Conservation (phyloP, 805 yeast species). For the Metschnikowia santaceciliae region DNA sequence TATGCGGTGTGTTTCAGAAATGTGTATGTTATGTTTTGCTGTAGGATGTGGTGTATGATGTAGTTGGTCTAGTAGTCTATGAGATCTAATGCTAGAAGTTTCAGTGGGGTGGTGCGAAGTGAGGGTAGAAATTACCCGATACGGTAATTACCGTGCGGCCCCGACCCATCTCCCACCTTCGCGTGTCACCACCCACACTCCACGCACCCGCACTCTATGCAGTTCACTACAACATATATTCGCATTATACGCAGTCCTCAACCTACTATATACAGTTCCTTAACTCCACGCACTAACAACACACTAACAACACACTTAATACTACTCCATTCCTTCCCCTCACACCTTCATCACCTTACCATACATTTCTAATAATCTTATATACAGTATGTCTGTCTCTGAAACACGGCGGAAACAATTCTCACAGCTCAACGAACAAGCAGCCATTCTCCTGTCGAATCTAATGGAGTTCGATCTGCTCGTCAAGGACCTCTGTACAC, state of each 20-base stretch:
- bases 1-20: too few species aligned
- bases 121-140: background rate
- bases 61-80: background rate
- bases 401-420: slow-evolving; percentile 10
- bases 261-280: too few species aligned
- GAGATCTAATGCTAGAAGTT: too few species aligned
- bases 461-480: slow-evolving; percentile 49
- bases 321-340: background rate
- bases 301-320: background rate
- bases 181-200: too few species aligned
- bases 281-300: too few species aligned
- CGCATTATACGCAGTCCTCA: too few species aligned
- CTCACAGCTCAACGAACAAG: slow-evolving; percentile 44
- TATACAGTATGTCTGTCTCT: slow-evolving; percentile 7
- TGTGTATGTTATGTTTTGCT: too few species aligned
- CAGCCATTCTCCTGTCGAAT: slow-evolving; percentile 56
- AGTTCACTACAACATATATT: too few species aligned
- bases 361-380: background rate
- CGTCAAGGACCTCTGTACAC: slow-evolving; percentile 47
- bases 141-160: background rate
- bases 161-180: background rate
- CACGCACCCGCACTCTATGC: too few species aligned
- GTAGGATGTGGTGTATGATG: background rate
- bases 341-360: background rate
- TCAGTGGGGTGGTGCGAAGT: background rate